Conservation (phyloP, 225 moss, liverwort and hornwort genomes). For the Sphagnum contortum region DNA sequence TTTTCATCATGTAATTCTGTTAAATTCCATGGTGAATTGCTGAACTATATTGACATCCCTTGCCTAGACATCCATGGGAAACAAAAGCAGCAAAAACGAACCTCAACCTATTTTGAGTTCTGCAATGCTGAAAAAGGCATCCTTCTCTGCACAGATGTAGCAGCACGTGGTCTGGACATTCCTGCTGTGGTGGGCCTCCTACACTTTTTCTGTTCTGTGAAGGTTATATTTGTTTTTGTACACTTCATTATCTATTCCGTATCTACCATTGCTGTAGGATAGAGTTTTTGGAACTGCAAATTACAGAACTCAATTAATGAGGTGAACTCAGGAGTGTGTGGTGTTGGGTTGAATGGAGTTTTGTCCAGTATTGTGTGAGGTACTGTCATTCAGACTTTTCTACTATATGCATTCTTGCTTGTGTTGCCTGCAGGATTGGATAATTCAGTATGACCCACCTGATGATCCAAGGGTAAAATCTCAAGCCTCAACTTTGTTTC, state of each 20-base stretch:
- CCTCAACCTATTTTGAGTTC: constrained; percentile 94
- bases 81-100: constrained; percentile 98
- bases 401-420: no score
- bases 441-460: constrained; percentile 90
- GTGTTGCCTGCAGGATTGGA: constrained; percentile 62
- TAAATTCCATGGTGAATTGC: constrained; percentile 79
- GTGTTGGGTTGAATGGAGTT: no score
- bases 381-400: no score
- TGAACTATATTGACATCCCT: constrained; percentile 94
- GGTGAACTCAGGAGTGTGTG: no score
- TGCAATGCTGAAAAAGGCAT: constrained; percentile 98
- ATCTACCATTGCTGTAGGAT: no score
- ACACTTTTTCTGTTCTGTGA: not conserved
- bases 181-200: constrained; percentile 67
- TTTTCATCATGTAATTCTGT: constrained; percentile 95
- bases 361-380: no score
- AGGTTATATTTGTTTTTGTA: no score
- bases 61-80: constrained; percentile 97
- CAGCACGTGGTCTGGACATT: constrained; percentile 93
- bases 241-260: no score
- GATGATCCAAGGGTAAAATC: constrained; percentile 75
- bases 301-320: no score
- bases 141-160: constrained; percentile 95
- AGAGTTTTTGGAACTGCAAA: no score
- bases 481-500: not conserved